These are phyloP conservation scores for Neophaeococcomyces aloes DNA, from an alignment of 2,329 filamentous ascomycete species.

Conservation along the genomic window DNA sequence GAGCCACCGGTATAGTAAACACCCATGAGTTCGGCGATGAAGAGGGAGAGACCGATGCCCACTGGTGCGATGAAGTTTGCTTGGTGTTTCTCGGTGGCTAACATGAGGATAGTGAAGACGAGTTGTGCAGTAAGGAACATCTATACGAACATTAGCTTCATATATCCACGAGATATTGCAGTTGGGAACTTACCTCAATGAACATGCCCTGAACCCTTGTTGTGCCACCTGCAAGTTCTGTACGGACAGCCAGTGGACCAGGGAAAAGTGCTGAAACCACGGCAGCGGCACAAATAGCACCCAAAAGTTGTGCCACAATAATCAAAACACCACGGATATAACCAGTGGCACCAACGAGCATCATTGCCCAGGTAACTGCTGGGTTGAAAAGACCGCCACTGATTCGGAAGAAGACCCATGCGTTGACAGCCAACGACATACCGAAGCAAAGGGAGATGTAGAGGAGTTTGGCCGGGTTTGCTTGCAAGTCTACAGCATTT, in stretches of 20 bases:
- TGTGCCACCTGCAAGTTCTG: constrained; percentile 42
- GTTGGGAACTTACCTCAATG: constrained; percentile 54
- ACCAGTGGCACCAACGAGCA: constrained; percentile 47
- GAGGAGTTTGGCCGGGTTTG: constrained; percentile 18
- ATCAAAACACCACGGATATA: constrained; percentile 43
- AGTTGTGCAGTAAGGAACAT: constrained; percentile 55
- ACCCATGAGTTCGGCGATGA: constrained; percentile 22
- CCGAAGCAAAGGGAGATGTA: constrained; percentile 37
- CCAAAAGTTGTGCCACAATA: constrained; percentile 47
- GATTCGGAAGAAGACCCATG: constrained; percentile 45
- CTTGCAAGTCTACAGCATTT: background rate
- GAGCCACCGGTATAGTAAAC: constrained; percentile 38
- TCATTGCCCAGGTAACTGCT: constrained; percentile 44
- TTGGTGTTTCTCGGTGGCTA: constrained; percentile 46
- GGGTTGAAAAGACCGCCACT: constrained; percentile 44
- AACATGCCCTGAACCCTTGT: constrained; percentile 50
- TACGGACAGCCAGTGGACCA: constrained; percentile 45
- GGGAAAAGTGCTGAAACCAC: constrained; percentile 49
- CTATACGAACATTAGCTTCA: constrained; percentile 39
- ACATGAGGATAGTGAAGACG: constrained; percentile 55
- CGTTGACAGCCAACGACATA: constrained; percentile 40
- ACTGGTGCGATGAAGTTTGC: constrained; percentile 12
- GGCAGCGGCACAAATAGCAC: constrained; percentile 48
- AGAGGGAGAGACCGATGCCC: constrained; percentile 12
- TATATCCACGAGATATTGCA: constrained; percentile 35